Conservation (phyloP, 352 stramenopile genomes). For the Pythium periplocum region DNA sequence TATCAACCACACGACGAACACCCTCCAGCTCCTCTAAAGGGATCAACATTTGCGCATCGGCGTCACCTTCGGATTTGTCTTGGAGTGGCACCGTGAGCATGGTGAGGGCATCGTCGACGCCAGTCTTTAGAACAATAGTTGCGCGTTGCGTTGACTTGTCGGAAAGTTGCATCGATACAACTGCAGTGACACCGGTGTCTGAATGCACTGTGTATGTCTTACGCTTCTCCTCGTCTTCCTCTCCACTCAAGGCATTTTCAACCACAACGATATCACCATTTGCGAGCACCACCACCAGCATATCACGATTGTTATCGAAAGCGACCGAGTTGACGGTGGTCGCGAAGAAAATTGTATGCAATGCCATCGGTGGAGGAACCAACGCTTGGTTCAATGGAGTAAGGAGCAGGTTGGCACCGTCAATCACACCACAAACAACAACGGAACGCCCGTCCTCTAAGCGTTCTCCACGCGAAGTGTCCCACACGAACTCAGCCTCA, state of each 20-base stretch:
- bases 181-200: too few species aligned
- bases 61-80: not conserved
- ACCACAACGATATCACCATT: constrained; percentile 37
- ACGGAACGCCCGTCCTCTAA: constrained; percentile 16
- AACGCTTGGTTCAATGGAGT: constrained; percentile 61
- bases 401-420: constrained; percentile 53
- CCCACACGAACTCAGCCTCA: constrained; percentile 53
- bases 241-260: not conserved
- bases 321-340: constrained; percentile 42
- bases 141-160: not conserved
- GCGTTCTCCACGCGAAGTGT: constrained; percentile 22
- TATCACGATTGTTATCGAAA: constrained; percentile 43
- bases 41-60: constrained; percentile 7
- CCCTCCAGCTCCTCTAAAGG: constrained; percentile 7
- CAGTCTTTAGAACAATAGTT: constrained; percentile 3
- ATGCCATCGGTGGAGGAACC: constrained; percentile 60
- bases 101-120: constrained; percentile 7
- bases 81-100: not conserved
- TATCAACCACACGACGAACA: constrained; percentile 10
- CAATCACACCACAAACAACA: constrained; percentile 50
- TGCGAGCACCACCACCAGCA: constrained; percentile 34
- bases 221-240: too few species aligned
- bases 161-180: too few species aligned
- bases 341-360: constrained; percentile 34
- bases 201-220: too few species aligned